These are phyloP conservation scores for Podaxis sp. DNA, from an alignment of 768 basidiomycete genomes.

Conservation along the genomic window DNA sequence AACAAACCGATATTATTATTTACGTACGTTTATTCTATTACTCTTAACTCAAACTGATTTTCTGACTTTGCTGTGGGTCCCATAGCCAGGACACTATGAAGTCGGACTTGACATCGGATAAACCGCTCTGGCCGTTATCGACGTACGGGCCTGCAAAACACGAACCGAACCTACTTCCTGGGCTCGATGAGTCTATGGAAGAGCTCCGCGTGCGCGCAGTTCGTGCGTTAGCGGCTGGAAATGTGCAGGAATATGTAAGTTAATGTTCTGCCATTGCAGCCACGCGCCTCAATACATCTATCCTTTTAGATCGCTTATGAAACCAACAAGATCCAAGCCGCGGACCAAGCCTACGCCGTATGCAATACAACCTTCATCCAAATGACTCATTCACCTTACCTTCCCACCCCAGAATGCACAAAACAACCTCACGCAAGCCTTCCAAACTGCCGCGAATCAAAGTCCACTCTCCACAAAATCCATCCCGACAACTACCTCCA, in stretches of 20 bases:
- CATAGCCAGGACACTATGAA: constrained; percentile 56
- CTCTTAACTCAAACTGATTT: not conserved
- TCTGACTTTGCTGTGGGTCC: not conserved
- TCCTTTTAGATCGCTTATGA: constrained; percentile 51
- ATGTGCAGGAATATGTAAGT: constrained; percentile 65
- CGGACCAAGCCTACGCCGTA: constrained; percentile 44
- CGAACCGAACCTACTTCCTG: constrained; percentile 61
- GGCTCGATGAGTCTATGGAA: constrained; percentile 72
- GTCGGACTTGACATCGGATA: constrained; percentile 67
- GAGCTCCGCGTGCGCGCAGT: constrained; percentile 70
- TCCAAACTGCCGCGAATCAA: constrained; percentile 28
- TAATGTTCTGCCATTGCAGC: not conserved
- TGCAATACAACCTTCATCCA: constrained; percentile 6
- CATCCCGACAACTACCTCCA: not conserved
- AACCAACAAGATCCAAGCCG: constrained; percentile 44
- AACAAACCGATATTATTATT: constrained; percentile 29
- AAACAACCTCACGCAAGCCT: constrained; percentile 43
- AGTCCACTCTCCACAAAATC: constrained; percentile 7
- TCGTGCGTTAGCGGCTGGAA: constrained; percentile 49
- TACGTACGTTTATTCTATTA: constrained; percentile 25
- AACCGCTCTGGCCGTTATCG: constrained; percentile 76
- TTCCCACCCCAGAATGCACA: constrained; percentile 36
- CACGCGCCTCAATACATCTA: not conserved
- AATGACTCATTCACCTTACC: not conserved
- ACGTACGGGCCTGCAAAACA: constrained; percentile 75